Conservation (phyloP, 2,329 filamentous ascomycete species). For the Elsinoe perseae region DNA sequence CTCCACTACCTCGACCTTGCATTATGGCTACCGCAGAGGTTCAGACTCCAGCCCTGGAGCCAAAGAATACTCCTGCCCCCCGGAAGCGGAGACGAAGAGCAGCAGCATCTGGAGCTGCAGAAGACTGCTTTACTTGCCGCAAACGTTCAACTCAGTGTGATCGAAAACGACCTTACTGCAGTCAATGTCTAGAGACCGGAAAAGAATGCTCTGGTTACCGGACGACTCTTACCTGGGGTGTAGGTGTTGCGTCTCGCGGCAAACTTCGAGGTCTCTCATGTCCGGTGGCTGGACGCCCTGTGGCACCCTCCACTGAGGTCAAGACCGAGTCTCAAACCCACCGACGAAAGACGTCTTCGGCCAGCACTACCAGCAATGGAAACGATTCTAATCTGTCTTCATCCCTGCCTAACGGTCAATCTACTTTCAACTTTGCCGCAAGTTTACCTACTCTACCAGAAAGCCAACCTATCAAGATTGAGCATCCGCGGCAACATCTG, state of each 20-base stretch:
- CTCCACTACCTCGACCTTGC: background rate
- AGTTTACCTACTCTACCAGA: constrained; percentile 9
- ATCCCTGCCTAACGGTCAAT: background rate
- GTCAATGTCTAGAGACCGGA: constrained; percentile 83
- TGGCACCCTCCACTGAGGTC: constrained; percentile 20
- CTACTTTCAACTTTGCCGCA: constrained; percentile 11
- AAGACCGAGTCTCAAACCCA: constrained; percentile 19
- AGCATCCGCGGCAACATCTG: constrained; percentile 11
- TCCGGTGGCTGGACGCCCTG: constrained; percentile 40
- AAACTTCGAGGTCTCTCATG: constrained; percentile 86
- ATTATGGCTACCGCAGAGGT: constrained; percentile 6
- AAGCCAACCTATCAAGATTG: constrained; percentile 15
- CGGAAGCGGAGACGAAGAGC: constrained; percentile 76
- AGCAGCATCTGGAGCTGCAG: constrained; percentile 76
- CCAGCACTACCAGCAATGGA: constrained; percentile 7
- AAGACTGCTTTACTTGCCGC: constrained; percentile 91
- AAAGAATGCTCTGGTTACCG: constrained; percentile 95
- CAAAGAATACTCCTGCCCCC: constrained; percentile 23
- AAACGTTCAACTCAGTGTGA: constrained; percentile 82
- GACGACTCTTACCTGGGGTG: constrained; percentile 92
- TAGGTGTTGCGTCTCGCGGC: constrained; percentile 88
- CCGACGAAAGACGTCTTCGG: constrained; percentile 23
- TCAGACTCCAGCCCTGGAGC: constrained; percentile 16
- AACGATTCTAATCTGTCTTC: constrained; percentile 9
- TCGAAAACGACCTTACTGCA: constrained; percentile 85